phyloP scores from a whole-genome alignment of 2,329 filamentous ascomycete genomes.

The Penicillium crustosum region DNA sequence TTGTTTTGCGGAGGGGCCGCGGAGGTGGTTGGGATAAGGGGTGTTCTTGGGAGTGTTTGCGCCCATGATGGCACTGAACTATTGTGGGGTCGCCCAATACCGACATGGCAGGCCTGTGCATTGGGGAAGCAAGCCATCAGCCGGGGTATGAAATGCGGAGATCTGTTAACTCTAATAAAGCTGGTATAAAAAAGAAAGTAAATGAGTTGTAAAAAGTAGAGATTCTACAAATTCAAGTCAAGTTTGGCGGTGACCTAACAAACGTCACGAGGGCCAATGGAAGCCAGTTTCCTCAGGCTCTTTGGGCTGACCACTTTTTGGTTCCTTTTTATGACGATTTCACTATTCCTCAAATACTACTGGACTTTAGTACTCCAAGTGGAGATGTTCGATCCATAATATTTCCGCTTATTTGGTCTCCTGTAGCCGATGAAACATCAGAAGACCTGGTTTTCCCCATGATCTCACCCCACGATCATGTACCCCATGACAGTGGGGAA shows the following conservation, averaged over 20 bases:
- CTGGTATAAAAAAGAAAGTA: background rate
- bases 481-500: slow-evolving; percentile 8
- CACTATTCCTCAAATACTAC: background rate
- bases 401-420: background rate
- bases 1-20: slow-evolving; percentile 26
- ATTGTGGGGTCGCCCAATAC: slow-evolving; percentile 34
- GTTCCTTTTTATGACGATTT: background rate
- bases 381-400: background rate
- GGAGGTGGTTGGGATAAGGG: slow-evolving; percentile 8
- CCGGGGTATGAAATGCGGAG: slow-evolving; percentile 6
- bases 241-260: slow-evolving; percentile 19
- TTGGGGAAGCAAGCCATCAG: slow-evolving; percentile 28
- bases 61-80: slow-evolving; percentile 30
- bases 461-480: slow-evolving; percentile 21
- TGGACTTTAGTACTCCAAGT: background rate
- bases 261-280: slow-evolving; percentile 28
- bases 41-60: slow-evolving; percentile 14
- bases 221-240: slow-evolving; percentile 1
- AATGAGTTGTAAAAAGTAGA: background rate
- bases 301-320: background rate
- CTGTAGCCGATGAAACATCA: background rate
- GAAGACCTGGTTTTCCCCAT: slow-evolving; percentile 3
- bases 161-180: background rate
- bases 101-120: slow-evolving; percentile 33
- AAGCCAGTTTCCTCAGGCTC: slow-evolving; percentile 11